Base-by-base conservation (phyloP, 2,329 filamentous ascomycete genomes). In the Phoma sp. region DNA sequence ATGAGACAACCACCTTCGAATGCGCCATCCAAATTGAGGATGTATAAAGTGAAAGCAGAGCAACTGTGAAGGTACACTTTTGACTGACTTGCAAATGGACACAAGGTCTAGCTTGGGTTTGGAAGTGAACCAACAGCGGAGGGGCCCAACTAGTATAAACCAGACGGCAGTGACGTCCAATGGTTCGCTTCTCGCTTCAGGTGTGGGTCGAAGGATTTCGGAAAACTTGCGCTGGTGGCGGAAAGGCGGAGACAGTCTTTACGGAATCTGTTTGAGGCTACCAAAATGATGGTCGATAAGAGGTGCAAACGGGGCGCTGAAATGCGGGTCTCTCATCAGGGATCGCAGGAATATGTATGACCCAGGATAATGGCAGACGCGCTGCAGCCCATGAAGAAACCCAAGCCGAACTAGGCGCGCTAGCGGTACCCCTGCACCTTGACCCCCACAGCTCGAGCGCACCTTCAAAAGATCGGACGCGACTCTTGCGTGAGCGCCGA, bases 1-100 rank as follows among this genome's bases (percentile, higher is more conserved):
- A 37, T 11, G 38, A 22, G 32, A 33, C 41, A 43, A 57, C 60
- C 53, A 59, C 59, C 53, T 59, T 58, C 59, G 62, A 60, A 60
- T 65, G 60, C 68, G 71, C 70, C 70, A 75, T 75, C 58, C 67
- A 71, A 64, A 69, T 61, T 7, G 30, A 59, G 27, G 43, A 47
- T 49, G 7, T 14, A 8, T 29, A 25, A 3, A 7, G 27, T 24
- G 22, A 41, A 32, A 35, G 8, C 8, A 29, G 22, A 23, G 39
- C 39, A 27, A 41, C 10, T 18, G 13, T 7, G n/a, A 23, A 6
- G 24, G 35, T 35, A 32, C 18, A 23, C 8, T 24, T 18, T 4
- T 36, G 8, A 18, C 22, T 36, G 14, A 8, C 8, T 33, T 11
- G 32, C 13, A 13, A n/a, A 41, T 10, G n/a, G 22, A 11, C 37